Evolutionary conservation across 2,329 filamentous ascomycete species (phyloP), one percentile per base, ranked within the genome.

Genomic region (Coleophoma crateriformis): DNA sequence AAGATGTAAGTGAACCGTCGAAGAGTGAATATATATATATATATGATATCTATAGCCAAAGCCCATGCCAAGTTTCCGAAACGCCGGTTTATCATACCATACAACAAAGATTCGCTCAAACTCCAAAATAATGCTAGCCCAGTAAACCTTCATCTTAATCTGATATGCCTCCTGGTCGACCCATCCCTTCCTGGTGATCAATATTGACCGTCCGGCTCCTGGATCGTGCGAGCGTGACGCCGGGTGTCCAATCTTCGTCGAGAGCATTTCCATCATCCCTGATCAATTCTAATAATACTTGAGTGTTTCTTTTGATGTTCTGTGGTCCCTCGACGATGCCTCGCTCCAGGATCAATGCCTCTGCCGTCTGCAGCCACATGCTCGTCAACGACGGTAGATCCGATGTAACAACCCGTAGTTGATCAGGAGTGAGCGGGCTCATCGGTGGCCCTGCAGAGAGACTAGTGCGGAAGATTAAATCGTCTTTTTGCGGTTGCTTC

Each of bases 271-370:
- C 79, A 48, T 83, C 78, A 52, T 84, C 81, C 45, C 76, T 74
- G 54, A 85, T 84, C n/a, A 85, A 68, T 52, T 84, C 79, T 48
- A 84, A 66, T 67, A 85, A 74, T 20, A 85, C 76, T 54, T 81
- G 74, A 12, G 76, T 77, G 49, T 84, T 84, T 38, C 81, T 74
- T 61, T 81, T 82, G 56, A 85, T 85, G 52, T 84, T 78, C 51
- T 77, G 70, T 0, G 79, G 68, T 19, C 77, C 70, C 50, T 75
- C 70, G 6, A 85, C 81, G 47, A 85, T 78, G 33, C 72, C 73
- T 33, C 81, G 71, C 45, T 83, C 73, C 5, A 85, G 66, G 33
- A 85, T 81, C 35, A 83, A 61, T 4, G 80, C 77, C 59, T 85
- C 82, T 15, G 82, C 82, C 0, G 81, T 84, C 19, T 74, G 69